Evolutionary conservation across 2,329 filamentous ascomycete species (phyloP), one percentile per base, ranked within the genome.

Genomic region (Ceratocystis albifundus): DNA sequence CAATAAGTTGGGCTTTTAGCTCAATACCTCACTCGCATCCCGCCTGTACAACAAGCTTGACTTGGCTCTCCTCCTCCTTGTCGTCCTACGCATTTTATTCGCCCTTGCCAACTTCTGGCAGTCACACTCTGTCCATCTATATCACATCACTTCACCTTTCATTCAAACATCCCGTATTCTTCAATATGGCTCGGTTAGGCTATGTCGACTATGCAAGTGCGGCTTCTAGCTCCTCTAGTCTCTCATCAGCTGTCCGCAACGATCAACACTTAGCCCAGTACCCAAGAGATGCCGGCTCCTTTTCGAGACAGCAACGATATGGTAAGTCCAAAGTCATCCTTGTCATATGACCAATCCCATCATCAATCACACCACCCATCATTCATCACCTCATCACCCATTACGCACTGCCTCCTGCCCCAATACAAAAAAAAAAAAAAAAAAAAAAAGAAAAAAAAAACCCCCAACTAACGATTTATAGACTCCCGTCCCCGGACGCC

Each of bases 401-500:
- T 17, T 32, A 17, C 22, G 30, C 25, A 59, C 17, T 53, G 15
- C 12, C 10, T 41, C 36, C 36, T 41, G 36, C 36, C 12, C 12
- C 36, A 41, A 12, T 41, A 15, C 36, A 41, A 41, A 15, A n/a
- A n/a, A n/a, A n/a, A n/a, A n/a, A n/a, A n/a, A n/a, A n/a, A n/a
- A n/a, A n/a, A n/a, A n/a, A n/a, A n/a, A n/a, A n/a, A n/a, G n/a
- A n/a, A n/a, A n/a, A n/a, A n/a, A n/a, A n/a, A n/a, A n/a, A n/a
- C n/a, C n/a, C n/a, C 4, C 48, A 41, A 41, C 48, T 53, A 53
- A 53, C 48, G 28, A 5, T 32, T n/a, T 17, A 8, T 25, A 62
- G 61, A 63, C 44, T 30, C 44, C 15, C 44, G 46, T 15, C 61
- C 61, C 44, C 61, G 61, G 41, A 63, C 61, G 6, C 25, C 61